Percentiles rank a stretch among this genome's conserved stretches.
phyloP scores from a whole-genome alignment of 2,329 filamentous ascomycete genomes.

The Neofusicoccum laricinum region DNA sequence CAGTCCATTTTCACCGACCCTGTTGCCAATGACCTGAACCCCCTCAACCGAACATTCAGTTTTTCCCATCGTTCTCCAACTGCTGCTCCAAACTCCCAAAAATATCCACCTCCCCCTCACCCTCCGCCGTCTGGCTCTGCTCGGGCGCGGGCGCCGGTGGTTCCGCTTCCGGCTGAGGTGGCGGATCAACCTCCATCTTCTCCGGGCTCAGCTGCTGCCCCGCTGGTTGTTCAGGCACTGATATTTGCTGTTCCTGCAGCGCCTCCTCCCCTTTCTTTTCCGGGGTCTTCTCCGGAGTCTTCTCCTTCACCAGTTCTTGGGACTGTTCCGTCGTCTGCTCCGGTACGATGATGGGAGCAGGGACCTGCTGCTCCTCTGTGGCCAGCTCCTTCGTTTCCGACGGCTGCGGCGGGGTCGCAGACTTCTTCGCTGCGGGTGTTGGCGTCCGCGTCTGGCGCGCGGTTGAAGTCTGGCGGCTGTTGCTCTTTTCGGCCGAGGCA shows the following conservation, averaged over 20 bases:
- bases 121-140: slow-evolving; percentile 22
- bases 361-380: background rate
- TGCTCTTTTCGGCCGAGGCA: slow-evolving; percentile 28
- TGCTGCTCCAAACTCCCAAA: slow-evolving; percentile 49
- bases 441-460: background rate
- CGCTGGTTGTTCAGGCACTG: too few species aligned
- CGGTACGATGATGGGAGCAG: background rate
- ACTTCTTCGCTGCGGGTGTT: background rate
- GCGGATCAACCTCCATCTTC: background rate
- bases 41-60: background rate
- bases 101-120: slow-evolving; percentile 46
- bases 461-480: slow-evolving; percentile 37
- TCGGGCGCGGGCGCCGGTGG: background rate
- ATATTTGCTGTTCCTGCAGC: background rate
- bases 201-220: background rate
- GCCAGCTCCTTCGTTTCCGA: background rate
- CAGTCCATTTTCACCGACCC: slow-evolving; percentile 37
- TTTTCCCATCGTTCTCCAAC: slow-evolving; percentile 27
- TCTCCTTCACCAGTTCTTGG: background rate
- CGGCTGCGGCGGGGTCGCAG: background rate
- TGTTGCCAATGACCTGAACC: background rate
- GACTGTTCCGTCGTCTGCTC: background rate
- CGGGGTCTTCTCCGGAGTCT: background rate
- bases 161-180: background rate
- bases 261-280: background rate